Percentiles rank a stretch among this genome's conserved stretches.
Conservation (phyloP, 208 protist genomes). For the Acanthamoeba sp. region DNA sequence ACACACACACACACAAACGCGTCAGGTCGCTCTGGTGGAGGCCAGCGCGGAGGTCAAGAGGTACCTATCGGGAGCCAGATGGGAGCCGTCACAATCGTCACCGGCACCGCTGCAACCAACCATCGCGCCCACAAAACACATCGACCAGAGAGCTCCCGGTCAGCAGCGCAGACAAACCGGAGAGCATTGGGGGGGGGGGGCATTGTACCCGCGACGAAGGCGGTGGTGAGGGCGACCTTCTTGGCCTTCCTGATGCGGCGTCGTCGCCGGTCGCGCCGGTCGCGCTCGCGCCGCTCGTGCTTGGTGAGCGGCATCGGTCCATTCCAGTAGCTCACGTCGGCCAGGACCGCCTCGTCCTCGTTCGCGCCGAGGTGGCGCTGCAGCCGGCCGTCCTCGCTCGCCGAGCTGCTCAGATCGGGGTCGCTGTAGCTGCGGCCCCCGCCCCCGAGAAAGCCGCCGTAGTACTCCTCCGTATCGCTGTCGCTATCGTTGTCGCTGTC, state of each 20-base stretch:
- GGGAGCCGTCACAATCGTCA: constrained; percentile 25
- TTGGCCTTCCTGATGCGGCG: constrained; percentile 3
- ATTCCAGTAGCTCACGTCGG: constrained; percentile 9
- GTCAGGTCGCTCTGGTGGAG: no score
- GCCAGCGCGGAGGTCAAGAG: no score
- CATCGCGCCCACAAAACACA: neutral
- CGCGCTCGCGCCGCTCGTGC: neutral
- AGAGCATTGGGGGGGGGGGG: neutral
- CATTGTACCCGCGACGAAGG: constrained; percentile 29
- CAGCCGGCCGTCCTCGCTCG: neutral
- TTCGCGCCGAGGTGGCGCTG: neutral
- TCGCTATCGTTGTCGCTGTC: neutral
- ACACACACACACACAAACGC: no score
- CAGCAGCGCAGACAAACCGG: no score
- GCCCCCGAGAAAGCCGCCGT: neutral
- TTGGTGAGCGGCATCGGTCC: constrained; percentile 37
- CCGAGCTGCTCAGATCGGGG: neutral
- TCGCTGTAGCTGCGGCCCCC: neutral
- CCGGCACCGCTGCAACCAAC: neutral
- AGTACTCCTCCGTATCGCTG: neutral
- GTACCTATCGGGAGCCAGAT: neutral
- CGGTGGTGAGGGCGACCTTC: constrained; percentile 49
- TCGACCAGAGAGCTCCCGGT: neutral
- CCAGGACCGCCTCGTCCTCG: neutral
- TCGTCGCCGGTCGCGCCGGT: neutral